These are phyloP conservation scores for Ilyonectria mors-panacis DNA, from an alignment of 2,329 filamentous ascomycete genomes.

Conservation along the genomic window DNA sequence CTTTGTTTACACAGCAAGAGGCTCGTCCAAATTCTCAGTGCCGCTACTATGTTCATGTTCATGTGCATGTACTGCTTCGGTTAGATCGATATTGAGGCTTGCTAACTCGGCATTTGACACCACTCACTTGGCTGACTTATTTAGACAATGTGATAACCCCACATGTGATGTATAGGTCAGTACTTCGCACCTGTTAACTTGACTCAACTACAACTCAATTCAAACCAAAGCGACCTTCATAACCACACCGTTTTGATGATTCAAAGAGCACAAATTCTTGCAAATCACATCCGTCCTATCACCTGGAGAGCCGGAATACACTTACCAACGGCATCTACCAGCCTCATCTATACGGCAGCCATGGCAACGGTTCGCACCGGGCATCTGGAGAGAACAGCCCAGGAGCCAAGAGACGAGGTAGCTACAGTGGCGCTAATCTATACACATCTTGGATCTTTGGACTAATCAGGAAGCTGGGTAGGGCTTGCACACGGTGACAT, in stretches of 20 bases:
- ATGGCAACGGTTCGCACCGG: conserved; percentile 40
- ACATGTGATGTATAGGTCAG: too few species aligned
- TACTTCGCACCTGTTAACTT: background rate
- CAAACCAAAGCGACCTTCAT: background rate
- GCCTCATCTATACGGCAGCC: background rate
- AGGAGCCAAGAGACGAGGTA: conserved; percentile 78
- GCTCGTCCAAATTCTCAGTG: background rate
- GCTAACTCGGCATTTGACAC: background rate
- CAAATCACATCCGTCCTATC: background rate
- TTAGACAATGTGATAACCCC: background rate
- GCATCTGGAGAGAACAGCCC: conserved; percentile 62
- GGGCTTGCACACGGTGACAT: conserved; percentile 72
- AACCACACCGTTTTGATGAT: background rate
- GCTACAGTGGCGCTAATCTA: background rate
- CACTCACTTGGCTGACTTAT: background rate
- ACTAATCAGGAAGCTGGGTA: conserved; percentile 36
- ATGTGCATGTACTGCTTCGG: background rate
- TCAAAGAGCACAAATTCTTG: background rate
- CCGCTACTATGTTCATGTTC: background rate
- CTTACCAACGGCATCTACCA: background rate
- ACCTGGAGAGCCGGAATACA: background rate
- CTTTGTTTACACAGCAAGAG: conserved; percentile 19
- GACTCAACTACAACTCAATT: background rate
- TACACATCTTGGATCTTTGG: background rate
- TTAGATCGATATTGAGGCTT: background rate